Base-by-base conservation (phyloP, 176 grass and related monocot genomes). In the Oryza brachyantha region DNA sequence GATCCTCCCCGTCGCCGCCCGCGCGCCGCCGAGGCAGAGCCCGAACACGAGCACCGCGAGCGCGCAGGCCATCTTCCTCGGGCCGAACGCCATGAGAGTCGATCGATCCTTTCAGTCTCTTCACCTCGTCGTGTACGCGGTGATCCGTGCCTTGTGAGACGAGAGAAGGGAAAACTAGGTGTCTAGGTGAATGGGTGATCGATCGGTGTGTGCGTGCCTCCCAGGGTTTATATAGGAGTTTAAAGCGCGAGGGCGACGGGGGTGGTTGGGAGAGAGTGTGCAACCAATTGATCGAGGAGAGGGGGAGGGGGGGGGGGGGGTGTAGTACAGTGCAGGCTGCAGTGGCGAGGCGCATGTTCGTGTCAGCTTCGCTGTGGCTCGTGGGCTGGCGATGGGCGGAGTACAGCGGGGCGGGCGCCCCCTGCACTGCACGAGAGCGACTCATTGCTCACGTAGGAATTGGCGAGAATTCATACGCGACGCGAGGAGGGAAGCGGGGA, bases 321-420 rank as follows among this genome's bases (percentile, higher is more conserved):
- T 52, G 48, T 57, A 21, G 29, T 12, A 43, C 59, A 74, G 84
- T 34, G 50, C 48, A 12, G 38, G 10, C 62, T 42, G 50, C 70
- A 45, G 68, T 27, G 74, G 60, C 74, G 79, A 76, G 79, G 48
- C 72, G 80, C 86, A 79, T 83, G 86, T 88, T 79, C 61, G 68
- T 72, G 84, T 74, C 74, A 58, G 25, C 46, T 71, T 72, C 76
- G 48, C 70, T 55, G 64, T 40, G 31, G 31, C 13, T 34, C 61
- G 66, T 79, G 74, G 73, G 81, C 64, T 76, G 86, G 80, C 81
- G 1, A 27, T 19, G 81, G 52, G 86, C 76, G 63, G 81, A 27
- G 39, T 75, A 70, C 81, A 68, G 86, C 70, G 29, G 19, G 39
- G 73, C 19, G 40, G 3, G 31, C 9, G 57, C 57, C 22, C n/a